phyloP scores from a whole-genome alignment of 2,329 filamentous ascomycete species.

The Botrytis squamosa region DNA sequence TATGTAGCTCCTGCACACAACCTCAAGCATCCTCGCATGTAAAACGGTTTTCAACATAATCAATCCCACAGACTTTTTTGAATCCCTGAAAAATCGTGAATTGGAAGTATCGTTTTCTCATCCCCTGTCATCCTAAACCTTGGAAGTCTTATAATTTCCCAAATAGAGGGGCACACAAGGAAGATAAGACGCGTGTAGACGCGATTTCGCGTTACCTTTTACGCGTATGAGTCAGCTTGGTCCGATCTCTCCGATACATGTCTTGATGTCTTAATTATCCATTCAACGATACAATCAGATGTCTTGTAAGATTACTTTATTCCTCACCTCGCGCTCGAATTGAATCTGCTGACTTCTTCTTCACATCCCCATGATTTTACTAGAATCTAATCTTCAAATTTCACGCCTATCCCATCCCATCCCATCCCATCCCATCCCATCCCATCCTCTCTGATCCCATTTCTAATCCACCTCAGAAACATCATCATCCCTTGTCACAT shows the following conservation, averaged over 20 bases:
- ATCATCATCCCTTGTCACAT: conserved; percentile 5
- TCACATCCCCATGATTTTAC: not conserved
- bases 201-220: not conserved
- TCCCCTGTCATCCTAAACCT: not conserved
- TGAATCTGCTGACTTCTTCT: conserved; percentile 3
- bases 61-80: not conserved
- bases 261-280: not conserved
- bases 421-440: not conserved
- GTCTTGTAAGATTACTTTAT: not conserved
- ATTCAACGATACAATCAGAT: not conserved
- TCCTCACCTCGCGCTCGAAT: not conserved
- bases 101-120: not conserved
- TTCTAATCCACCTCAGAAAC: not conserved
- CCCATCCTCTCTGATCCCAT: not conserved
- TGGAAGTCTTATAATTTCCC: not conserved
- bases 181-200: conserved; percentile 2
- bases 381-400: not conserved
- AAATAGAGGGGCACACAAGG: conserved; percentile 5
- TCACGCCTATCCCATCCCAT: not conserved
- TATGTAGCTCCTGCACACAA: conserved; percentile 1
- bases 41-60: conserved; percentile 7
- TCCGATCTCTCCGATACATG: not conserved
- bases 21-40: conserved; percentile 15
- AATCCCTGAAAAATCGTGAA: not conserved
- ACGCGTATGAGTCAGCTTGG: conserved; percentile 1